These are phyloP conservation scores for Aspergillus ochraceoroseus DNA, from an alignment of 2,329 filamentous ascomycete species.

Conservation along the genomic window DNA sequence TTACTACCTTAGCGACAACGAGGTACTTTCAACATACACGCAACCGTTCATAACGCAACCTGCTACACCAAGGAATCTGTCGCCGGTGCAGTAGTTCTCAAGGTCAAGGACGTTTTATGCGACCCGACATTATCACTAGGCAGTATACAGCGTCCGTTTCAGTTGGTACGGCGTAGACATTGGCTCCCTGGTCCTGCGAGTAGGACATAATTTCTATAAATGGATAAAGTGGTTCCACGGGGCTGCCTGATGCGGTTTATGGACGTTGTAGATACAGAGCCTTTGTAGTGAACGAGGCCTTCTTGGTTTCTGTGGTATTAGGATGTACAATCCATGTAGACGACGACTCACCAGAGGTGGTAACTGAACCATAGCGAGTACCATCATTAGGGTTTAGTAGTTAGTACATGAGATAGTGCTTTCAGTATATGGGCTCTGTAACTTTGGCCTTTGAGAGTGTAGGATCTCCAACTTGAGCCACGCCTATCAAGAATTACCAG, in stretches of 20 bases:
- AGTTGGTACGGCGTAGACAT: slow-evolving; percentile 5
- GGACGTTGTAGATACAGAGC: neutral
- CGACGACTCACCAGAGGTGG: neutral
- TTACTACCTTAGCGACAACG: too few relatives aligned
- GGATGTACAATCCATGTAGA: slow-evolving; percentile 6
- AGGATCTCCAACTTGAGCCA: slow-evolving; percentile 7
- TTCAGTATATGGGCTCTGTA: slow-evolving; percentile 6
- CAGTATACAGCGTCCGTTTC: slow-evolving; percentile 1
- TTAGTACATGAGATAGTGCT: neutral
- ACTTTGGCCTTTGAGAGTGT: neutral
- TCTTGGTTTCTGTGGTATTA: neutral
- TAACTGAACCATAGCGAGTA: too few relatives aligned
- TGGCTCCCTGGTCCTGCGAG: neutral
- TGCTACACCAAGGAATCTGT: too few relatives aligned
- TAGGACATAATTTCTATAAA: slow-evolving; percentile 7
- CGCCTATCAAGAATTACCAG: slow-evolving; percentile 2
- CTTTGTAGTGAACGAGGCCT: neutral
- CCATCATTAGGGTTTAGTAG: neutral
- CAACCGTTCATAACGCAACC: too few relatives aligned
- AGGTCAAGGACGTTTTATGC: neutral
- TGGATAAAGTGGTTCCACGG: neutral
- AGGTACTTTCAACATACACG: too few relatives aligned
- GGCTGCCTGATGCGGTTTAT: too few relatives aligned
- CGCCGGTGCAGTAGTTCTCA: slow-evolving; percentile 7
- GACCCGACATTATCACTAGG: neutral